These are phyloP conservation scores for Inga laurina DNA, from an alignment of 306 rosid genomes.

Conservation along the genomic window DNA sequence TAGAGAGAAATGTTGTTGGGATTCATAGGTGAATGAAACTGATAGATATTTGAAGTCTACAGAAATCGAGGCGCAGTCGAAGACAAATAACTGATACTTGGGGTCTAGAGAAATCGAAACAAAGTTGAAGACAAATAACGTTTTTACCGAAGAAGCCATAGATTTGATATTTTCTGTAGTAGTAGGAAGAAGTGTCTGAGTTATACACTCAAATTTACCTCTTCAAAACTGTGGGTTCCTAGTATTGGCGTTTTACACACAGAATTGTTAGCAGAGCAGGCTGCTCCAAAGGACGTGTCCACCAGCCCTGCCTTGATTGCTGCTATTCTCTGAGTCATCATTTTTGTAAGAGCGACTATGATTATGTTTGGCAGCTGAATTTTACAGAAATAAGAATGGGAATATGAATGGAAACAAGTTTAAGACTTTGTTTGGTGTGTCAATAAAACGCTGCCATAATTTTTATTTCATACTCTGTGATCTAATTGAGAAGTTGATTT, in stretches of 20 bases:
- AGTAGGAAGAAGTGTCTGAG: neutral
- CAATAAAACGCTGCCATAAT: neutral
- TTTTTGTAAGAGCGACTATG: neutral
- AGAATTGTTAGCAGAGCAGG: neutral
- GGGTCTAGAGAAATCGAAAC: neutral
- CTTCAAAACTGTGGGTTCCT: neutral
- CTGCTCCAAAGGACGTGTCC: conserved; percentile 3
- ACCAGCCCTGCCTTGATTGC: neutral
- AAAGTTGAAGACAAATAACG: neutral
- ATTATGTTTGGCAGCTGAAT: neutral
- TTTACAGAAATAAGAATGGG: neutral
- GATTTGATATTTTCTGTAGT: neutral
- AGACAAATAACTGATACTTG: neutral
- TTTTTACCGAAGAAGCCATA: neutral
- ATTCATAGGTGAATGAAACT: neutral
- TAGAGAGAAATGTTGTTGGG: neutral
- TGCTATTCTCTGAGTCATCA: neutral
- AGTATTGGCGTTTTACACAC: neutral
- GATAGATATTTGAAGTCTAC: neutral
- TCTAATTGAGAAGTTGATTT: too few species aligned
- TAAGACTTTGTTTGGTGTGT: neutral
- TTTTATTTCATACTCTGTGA: too few species aligned
- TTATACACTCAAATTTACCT: neutral
- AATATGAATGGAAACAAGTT: neutral
- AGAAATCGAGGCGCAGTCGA: neutral